Evolutionary conservation across 345 rosid species (phyloP), one percentile per base, ranked within the genome.

Genomic region (Jatropha curcas): DNA sequence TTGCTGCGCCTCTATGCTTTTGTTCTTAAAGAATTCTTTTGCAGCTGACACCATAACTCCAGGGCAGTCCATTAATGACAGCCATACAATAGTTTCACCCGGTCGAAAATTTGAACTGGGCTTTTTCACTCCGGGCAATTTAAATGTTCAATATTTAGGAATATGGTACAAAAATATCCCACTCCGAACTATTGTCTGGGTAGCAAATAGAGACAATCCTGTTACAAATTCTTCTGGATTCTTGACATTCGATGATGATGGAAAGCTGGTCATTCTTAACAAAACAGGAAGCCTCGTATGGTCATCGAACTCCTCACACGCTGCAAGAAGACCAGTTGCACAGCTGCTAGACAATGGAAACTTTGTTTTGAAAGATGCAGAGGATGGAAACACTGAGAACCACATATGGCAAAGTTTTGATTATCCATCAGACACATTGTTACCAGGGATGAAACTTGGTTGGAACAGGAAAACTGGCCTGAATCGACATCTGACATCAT

Each of bases 401-500:
- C 27, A 19, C 51, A 58, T 74, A 14, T 80, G 86, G 86, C 79
- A 83, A 56, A 80, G 86, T 48, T 80, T 80, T 53, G 83, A 83
- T 30, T 53, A 80, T 45, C 71, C 79, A 22, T 55, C 78, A 7
- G 67, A 82, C 37, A 72, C 76, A 12, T 22, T 79, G 56, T 65
- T 82, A 45, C 76, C 80, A 4, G 84, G 79, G 31, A 82, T 82
- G 82, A 84, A 82, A 52, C 71, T 77, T 4, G 87, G 85, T 1
- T 76, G 77, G 83, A 60, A 77, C 60, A 19, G 63, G 33, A 77
- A 56, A 71, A 76, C 34, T 0, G 87, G 83, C 22, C 56, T 72
- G 67, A 46, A 73, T 19, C 27, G 78, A 52, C 68, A 41, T 41
- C 34, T 77, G 71, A 79, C 78, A 1, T 84, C 85, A 0, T 74